phyloP scores from a whole-genome alignment of 805 yeast genomes.

The Wickerhamomyces alni region DNA sequence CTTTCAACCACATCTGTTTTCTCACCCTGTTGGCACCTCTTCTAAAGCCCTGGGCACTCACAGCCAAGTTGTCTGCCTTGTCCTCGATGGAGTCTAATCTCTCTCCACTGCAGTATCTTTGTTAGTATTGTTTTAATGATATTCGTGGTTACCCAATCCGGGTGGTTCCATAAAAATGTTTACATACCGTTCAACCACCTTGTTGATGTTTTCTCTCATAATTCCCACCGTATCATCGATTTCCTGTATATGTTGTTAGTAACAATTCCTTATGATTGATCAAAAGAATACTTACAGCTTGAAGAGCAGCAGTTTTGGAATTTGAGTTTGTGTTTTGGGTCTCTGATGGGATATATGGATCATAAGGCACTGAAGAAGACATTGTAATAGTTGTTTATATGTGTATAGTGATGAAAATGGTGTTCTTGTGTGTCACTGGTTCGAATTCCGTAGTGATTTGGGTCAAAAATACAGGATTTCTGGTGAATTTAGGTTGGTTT shows the following conservation, averaged over 20 bases:
- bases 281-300: slow-evolving; percentile 51
- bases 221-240: slow-evolving; percentile 94
- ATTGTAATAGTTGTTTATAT: slow-evolving; percentile 26
- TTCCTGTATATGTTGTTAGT: slow-evolving; percentile 43
- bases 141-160: too few species aligned
- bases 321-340: slow-evolving; percentile 15
- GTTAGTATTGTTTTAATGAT: slow-evolving; percentile 1
- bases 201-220: slow-evolving; percentile 95
- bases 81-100: slow-evolving; percentile 87
- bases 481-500: too few species aligned
- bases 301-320: slow-evolving; percentile 73
- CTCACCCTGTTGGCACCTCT: slow-evolving; percentile 96
- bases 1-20: slow-evolving; percentile 99
- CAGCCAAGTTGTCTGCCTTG: slow-evolving; percentile 88
- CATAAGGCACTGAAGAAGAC: slow-evolving; percentile 81
- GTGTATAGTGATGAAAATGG: not conserved
- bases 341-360: slow-evolving; percentile 74
- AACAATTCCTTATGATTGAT: slow-evolving; percentile 11
- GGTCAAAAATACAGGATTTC: too few species aligned
- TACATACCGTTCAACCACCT: slow-evolving; percentile 67
- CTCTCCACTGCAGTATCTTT: slow-evolving; percentile 57
- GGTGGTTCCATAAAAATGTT: too few species aligned
- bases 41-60: slow-evolving; percentile 89
- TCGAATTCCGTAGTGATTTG: too few species aligned
- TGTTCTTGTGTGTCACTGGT: too few species aligned